A percentile compares a stretch with the other conserved stretches of the same genome.
Conservation (phyloP, 345 rosid species). For the Erysimum cheiranthoides region DNA sequence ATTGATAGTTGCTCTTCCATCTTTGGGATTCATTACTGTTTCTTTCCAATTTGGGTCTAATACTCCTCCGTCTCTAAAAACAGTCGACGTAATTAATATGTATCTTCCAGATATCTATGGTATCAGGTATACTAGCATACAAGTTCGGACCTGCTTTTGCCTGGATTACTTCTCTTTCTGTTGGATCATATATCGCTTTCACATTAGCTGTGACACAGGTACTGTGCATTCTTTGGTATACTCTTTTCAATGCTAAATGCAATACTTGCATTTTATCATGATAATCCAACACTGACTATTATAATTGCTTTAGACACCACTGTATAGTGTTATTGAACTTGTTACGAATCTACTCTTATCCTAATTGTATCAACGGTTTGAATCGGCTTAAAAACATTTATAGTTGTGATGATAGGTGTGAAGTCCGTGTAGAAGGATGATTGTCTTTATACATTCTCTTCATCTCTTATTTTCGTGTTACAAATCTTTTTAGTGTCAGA, state of each 20-base stretch:
- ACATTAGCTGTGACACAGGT: conserved; percentile 96
- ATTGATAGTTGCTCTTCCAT: neutral
- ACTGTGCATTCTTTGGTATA: conserved; percentile 26
- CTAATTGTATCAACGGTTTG: conserved; percentile 9
- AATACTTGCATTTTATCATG: neutral
- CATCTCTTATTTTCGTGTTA: neutral
- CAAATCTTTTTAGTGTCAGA: conserved; percentile 17
- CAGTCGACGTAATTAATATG: conserved; percentile 51
- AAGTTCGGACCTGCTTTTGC: conserved; percentile 97
- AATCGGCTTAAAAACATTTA: neutral
- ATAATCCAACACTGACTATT: neutral
- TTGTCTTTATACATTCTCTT: conserved; percentile 7
- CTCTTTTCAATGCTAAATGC: conserved; percentile 18
- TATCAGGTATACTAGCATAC: conserved; percentile 93
- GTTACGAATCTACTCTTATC: conserved; percentile 13
- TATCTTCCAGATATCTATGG: conserved; percentile 91
- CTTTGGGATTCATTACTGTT: neutral
- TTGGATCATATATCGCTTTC: conserved; percentile 79
- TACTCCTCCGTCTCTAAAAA: conserved; percentile 39
- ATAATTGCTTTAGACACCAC: conserved; percentile 3
- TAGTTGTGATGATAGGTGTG: conserved; percentile 5
- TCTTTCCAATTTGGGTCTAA: conserved; percentile 25
- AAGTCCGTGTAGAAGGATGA: conserved; percentile 2
- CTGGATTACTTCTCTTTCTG: conserved; percentile 97
- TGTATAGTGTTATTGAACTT: conserved; percentile 1